phyloP scores from a whole-genome alignment of 2,329 filamentous ascomycete genomes.

The Knufia petricola region DNA sequence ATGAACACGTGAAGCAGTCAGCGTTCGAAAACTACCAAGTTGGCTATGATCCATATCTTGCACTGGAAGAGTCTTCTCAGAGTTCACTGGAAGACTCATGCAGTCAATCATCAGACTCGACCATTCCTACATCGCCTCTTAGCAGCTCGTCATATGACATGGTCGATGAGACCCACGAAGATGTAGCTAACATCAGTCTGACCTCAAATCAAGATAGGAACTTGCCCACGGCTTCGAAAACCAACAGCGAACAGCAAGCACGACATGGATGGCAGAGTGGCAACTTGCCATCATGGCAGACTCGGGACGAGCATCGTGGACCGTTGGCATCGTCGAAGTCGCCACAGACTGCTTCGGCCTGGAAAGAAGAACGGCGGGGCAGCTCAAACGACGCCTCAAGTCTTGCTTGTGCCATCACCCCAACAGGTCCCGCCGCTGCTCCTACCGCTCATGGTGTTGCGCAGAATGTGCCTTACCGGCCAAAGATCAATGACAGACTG shows the following conservation, averaged over 20 bases:
- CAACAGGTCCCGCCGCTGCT: neutral
- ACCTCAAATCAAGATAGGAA: neutral
- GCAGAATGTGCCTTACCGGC: neutral
- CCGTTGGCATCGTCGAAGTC: neutral
- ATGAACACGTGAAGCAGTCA: neutral
- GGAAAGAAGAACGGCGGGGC: neutral
- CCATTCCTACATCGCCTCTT: constrained; percentile 1
- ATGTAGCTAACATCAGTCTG: neutral
- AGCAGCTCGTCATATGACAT: constrained; percentile 1
- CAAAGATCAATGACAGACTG: neutral
- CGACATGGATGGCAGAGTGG: neutral
- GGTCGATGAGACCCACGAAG: neutral
- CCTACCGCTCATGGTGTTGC: neutral
- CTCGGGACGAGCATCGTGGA: neutral
- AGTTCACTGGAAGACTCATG: constrained; percentile 2
- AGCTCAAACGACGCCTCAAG: neutral
- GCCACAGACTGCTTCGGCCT: neutral
- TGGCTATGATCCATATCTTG: constrained; percentile 3
- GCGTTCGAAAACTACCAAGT: neutral
- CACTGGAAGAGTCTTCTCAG: constrained; percentile 2
- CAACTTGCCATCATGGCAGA: neutral
- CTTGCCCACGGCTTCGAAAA: neutral
- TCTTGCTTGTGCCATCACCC: neutral
- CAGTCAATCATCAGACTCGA: neutral
- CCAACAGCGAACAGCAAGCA: neutral